Percentiles rank a stretch among this genome's conserved stretches.
These are phyloP conservation scores for Cordia subcordata DNA, from an alignment of 257 asterid genomes.

Conservation along the genomic window DNA sequence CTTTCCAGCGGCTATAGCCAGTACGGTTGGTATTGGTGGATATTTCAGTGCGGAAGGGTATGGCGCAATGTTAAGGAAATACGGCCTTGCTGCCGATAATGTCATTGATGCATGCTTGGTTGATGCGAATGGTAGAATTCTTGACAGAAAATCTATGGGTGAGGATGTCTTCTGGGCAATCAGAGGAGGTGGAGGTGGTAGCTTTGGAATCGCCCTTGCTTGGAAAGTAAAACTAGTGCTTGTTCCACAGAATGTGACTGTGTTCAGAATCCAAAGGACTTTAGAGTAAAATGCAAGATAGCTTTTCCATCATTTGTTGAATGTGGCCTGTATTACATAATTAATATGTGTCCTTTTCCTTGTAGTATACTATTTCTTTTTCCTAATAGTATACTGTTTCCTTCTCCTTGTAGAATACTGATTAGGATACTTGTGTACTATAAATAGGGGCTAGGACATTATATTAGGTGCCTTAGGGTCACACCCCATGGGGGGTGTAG, in stretches of 20 bases:
- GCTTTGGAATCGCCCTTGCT: constrained; percentile 34
- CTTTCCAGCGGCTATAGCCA: constrained; percentile 37
- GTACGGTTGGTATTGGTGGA: constrained; percentile 44
- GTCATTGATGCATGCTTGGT: constrained; percentile 36
- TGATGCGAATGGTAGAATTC: constrained; percentile 25
- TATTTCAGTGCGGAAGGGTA: constrained; percentile 49
- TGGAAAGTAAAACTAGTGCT: constrained; percentile 28
- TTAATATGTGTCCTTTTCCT: too few relatives aligned
- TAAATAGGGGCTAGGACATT: too few relatives aligned
- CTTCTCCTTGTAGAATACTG: too few relatives aligned
- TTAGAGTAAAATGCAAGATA: constrained; percentile 36
- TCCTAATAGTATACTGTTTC: too few relatives aligned
- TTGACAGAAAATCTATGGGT: constrained; percentile 37
- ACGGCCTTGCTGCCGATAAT: constrained; percentile 32
- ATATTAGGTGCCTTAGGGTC: too few relatives aligned
- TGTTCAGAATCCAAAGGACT: constrained; percentile 28
- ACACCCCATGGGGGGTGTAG: too few relatives aligned
- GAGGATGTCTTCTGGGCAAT: constrained; percentile 52
- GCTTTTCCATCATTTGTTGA: constrained; percentile 27
- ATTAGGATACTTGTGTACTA: too few relatives aligned
- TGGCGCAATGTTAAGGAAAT: constrained; percentile 30
- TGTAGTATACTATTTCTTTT: too few relatives aligned
- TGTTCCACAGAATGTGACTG: constrained; percentile 31
- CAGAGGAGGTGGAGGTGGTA: constrained; percentile 47
- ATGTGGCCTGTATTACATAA: too few relatives aligned